Conservation (phyloP, 176 grass and related monocot genomes). For the Carex kokanica region DNA sequence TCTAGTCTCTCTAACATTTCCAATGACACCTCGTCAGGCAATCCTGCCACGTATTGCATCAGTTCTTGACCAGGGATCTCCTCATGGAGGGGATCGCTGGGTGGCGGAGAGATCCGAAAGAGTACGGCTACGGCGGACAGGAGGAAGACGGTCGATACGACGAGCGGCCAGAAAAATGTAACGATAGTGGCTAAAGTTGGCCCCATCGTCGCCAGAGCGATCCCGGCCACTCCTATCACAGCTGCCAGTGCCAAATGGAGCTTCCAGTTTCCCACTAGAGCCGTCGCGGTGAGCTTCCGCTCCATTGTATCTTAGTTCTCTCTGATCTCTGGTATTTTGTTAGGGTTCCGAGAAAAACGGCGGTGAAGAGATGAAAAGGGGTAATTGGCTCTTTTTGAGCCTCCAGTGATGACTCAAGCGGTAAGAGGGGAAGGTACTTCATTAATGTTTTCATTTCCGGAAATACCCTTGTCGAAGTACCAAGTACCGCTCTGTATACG, state of each 20-base stretch:
- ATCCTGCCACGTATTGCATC: constrained; percentile 34
- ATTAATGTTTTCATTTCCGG: neutral
- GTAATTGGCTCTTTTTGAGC: constrained; percentile 11
- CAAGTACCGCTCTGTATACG: neutral
- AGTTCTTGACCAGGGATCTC: constrained; percentile 28
- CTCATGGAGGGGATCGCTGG: neutral
- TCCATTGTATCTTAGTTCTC: constrained; percentile 21
- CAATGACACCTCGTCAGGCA: constrained; percentile 16
- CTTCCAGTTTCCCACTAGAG: constrained; percentile 19
- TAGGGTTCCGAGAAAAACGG: neutral
- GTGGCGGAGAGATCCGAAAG: constrained; percentile 38
- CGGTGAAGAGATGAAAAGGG: neutral
- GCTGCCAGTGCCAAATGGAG: constrained; percentile 14
- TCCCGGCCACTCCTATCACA: neutral
- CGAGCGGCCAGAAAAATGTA: constrained; percentile 38
- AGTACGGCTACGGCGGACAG: constrained; percentile 36
- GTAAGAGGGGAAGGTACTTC: neutral
- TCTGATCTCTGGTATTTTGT: neutral
- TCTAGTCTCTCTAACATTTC: neutral
- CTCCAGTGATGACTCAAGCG: neutral
- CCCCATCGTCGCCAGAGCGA: constrained; percentile 26
- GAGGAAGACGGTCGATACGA: constrained; percentile 42
- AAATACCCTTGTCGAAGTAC: neutral
- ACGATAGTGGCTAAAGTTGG: constrained; percentile 33
- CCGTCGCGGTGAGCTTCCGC: constrained; percentile 7